Base-by-base conservation (phyloP, 2,329 filamentous ascomycete species). In the Didymella arachidicola region DNA sequence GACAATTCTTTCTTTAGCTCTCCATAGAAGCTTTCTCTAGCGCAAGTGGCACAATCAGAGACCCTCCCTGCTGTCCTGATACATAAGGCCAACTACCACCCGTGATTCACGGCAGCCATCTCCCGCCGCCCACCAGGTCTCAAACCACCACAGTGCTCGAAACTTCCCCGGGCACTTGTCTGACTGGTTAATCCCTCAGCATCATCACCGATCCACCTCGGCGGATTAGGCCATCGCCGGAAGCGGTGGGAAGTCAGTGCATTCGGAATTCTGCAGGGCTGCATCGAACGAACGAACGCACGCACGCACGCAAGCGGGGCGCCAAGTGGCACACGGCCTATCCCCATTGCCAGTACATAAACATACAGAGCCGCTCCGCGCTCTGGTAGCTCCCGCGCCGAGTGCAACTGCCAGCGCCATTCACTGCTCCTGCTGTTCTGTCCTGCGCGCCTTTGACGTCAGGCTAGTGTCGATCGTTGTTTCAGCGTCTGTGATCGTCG, bases 151-250 rank as follows among this genome's bases (percentile, higher is more conserved):
- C 19, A 38, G 44, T 43, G 32, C 36, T 50, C 48, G 14, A 34
- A 54, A 32, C 8, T 25, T 42, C 50, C n/a, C 43, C 38, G 44
- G 16, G 22, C 4, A 54, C 46, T 18, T 50, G 56, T 63, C 62
- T 69, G 61, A 46, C 39, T 51, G 16, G 25, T 10, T 41, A 10
- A 22, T 38, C 54, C 49, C 60, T 62, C 65, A 59, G 65, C 68
- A 65, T 62, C 68, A 65, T 63, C 59, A 51, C 61, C 51, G 59
- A 61, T 63, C 34, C 32, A 39, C 29, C 39, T 50, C 57, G 26
- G 62, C 52, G 41, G 62, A 60, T 69, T 69, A 69, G 62, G 57
- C 66, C 65, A 67, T 63, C 57, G 59, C 67, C 69, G 68, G 60
- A 71, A 73, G 65, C 69, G 61, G 70, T 59, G 41, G 60, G 52